A percentile compares a stretch with the other conserved stretches of the same genome.
phyloP scores from a whole-genome alignment of 257 asterid genomes.

The Verbena officinalis region DNA sequence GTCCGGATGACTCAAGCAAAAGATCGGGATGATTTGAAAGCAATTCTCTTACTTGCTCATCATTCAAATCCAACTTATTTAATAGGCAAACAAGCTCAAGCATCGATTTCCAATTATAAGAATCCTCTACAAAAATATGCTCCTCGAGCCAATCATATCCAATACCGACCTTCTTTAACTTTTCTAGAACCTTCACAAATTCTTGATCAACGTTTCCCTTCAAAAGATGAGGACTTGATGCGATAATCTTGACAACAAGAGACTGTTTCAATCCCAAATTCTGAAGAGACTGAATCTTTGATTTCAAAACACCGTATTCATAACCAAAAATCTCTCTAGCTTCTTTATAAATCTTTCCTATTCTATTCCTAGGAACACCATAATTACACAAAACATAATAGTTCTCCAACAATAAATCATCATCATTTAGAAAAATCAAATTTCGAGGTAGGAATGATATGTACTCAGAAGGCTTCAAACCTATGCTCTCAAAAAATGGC shows the following conservation, averaged over 20 bases:
- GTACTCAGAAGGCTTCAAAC: conserved; percentile 58
- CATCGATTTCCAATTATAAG: conserved; percentile 54
- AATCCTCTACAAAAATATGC: conserved; percentile 41
- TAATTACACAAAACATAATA: conserved; percentile 64
- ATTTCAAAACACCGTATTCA: conserved; percentile 43
- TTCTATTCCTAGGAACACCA: conserved; percentile 55
- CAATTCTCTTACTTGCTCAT: conserved; percentile 41
- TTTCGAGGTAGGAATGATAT: conserved; percentile 53
- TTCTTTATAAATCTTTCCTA: conserved; percentile 61
- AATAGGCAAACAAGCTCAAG: conserved; percentile 46
- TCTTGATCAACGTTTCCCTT: conserved; percentile 35
- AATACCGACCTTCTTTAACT: conserved; percentile 45
- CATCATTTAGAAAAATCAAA: conserved; percentile 68
- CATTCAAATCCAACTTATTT: conserved; percentile 43
- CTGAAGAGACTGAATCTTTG: conserved; percentile 50
- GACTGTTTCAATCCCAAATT: conserved; percentile 54
- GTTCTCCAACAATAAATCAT: conserved; percentile 57
- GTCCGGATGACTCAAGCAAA: conserved; percentile 59
- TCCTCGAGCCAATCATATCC: conserved; percentile 49
- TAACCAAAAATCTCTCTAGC: conserved; percentile 58
- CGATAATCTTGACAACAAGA: conserved; percentile 51
- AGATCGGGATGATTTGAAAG: conserved; percentile 47
- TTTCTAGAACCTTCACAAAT: conserved; percentile 43
- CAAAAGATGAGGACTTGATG: conserved; percentile 61
- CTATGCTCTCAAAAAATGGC: conserved; percentile 85